A percentile compares a stretch with the other conserved stretches of the same genome.
These are phyloP conservation scores for Lactarius indigo DNA, from an alignment of 768 basidiomycete genomes.

Conservation along the genomic window DNA sequence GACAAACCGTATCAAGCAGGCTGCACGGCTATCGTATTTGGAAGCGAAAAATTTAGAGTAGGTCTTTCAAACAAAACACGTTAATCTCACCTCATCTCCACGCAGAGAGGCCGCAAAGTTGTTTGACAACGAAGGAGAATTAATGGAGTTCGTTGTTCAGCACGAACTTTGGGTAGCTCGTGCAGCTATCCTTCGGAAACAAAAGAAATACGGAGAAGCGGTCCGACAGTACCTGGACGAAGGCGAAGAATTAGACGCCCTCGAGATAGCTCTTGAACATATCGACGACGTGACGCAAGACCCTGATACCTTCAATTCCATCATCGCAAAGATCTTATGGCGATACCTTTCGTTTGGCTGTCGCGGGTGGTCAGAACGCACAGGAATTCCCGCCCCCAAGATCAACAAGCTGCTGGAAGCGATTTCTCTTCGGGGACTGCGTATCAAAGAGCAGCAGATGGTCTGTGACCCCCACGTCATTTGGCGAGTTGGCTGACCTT, in stretches of 20 bases:
- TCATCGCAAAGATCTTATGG: conserved; percentile 42
- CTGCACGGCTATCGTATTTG: conserved; percentile 12
- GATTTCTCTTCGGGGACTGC: background rate
- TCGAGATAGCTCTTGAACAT: conserved; percentile 42
- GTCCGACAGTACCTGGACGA: conserved; percentile 49
- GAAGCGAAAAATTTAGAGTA: conserved; percentile 12
- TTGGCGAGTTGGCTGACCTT: background rate
- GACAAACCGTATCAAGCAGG: conserved; percentile 20
- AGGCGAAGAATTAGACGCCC: conserved; percentile 46
- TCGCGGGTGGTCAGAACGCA: conserved; percentile 8
- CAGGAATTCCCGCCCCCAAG: background rate
- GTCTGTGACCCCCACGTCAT: background rate
- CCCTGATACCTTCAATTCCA: conserved; percentile 27
- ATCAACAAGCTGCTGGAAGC: background rate
- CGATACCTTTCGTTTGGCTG: conserved; percentile 23
- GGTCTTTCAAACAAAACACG: background rate
- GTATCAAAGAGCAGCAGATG: conserved; percentile 2
- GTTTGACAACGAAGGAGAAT: conserved; percentile 51
- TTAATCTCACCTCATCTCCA: background rate
- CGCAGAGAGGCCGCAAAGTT: conserved; percentile 45
- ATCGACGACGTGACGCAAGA: conserved; percentile 20
- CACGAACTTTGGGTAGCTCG: conserved; percentile 49
- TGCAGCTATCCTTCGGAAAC: conserved; percentile 41
- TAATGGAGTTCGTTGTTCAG: conserved; percentile 56
- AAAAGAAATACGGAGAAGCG: conserved; percentile 45